These are phyloP conservation scores for Bromus sterilis DNA, from an alignment of 176 grass and related monocot species.

Conservation along the genomic window DNA sequence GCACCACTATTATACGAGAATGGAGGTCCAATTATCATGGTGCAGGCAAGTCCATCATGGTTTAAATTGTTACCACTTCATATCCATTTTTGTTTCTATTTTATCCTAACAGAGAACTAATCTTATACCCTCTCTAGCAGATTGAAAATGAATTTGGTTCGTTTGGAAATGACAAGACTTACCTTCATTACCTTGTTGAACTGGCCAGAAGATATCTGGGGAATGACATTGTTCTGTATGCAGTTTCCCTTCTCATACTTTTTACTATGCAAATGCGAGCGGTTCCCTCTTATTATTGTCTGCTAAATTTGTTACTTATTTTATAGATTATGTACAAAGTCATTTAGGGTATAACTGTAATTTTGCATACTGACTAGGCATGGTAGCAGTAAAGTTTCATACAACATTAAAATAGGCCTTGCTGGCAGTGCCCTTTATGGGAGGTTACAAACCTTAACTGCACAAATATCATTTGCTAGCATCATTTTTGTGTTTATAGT, in stretches of 20 bases:
- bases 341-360: background rate
- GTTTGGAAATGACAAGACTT: conserved; percentile 82
- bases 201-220: conserved; percentile 83
- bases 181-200: conserved; percentile 67
- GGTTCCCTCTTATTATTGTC: background rate
- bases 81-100: conserved; percentile 1
- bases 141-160: conserved; percentile 99
- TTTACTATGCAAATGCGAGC: conserved; percentile 7
- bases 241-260: conserved; percentile 19
- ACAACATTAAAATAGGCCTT: background rate
- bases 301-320: conserved; percentile 5
- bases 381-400: background rate
- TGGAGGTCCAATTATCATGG: conserved; percentile 91
- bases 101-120: conserved; percentile 30
- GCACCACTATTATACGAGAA: conserved; percentile 65
- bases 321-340: conserved; percentile 1
- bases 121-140: conserved; percentile 30
- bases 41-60: conserved; percentile 57
- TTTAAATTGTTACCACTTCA: background rate
- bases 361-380: background rate
- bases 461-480: background rate
- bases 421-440: background rate
- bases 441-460: background rate
- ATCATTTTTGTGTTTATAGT: background rate
- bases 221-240: conserved; percentile 60